A percentile compares a stretch with the other conserved stretches of the same genome.
Conservation (phyloP, 306 rosid genomes). For the Herpetospermum pedunculosum region DNA sequence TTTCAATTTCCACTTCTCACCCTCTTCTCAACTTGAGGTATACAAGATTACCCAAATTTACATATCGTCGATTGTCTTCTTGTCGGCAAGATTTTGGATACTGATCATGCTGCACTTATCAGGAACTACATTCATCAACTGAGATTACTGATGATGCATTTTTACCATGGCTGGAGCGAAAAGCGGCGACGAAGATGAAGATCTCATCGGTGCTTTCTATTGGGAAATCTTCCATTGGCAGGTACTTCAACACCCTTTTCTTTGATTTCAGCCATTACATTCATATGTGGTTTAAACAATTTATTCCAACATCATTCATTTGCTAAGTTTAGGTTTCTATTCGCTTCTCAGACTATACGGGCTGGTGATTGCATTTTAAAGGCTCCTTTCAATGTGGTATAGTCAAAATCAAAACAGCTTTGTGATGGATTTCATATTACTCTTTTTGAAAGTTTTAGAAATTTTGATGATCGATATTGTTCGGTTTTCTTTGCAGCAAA, state of each 20-base stretch:
- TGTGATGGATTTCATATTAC: neutral
- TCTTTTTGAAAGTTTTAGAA: neutral
- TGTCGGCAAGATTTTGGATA: too few relatives aligned
- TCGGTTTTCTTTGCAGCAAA: constrained; percentile 44
- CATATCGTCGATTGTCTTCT: too few relatives aligned
- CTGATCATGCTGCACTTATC: neutral
- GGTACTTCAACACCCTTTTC: constrained; percentile 20
- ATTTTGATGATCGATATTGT: neutral
- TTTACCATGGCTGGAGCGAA: constrained; percentile 59
- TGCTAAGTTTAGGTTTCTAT: constrained; percentile 32
- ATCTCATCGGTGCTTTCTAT: constrained; percentile 52
- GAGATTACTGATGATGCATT: constrained; percentile 26
- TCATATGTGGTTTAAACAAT: neutral
- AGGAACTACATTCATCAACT: constrained; percentile 7
- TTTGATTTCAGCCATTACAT: neutral
- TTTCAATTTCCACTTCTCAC: constrained; percentile 15
- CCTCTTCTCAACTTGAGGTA: constrained; percentile 27
- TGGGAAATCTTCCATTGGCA: constrained; percentile 42
- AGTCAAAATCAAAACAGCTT: neutral
- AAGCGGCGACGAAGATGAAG: constrained; percentile 23
- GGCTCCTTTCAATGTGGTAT: constrained; percentile 65
- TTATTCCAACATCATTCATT: neutral
- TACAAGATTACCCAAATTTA: too few relatives aligned
- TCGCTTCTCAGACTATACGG: constrained; percentile 46
- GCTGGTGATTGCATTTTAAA: constrained; percentile 52